Base-by-base conservation (phyloP, 305 asterid species). In the Solanum aculeatissimum region DNA sequence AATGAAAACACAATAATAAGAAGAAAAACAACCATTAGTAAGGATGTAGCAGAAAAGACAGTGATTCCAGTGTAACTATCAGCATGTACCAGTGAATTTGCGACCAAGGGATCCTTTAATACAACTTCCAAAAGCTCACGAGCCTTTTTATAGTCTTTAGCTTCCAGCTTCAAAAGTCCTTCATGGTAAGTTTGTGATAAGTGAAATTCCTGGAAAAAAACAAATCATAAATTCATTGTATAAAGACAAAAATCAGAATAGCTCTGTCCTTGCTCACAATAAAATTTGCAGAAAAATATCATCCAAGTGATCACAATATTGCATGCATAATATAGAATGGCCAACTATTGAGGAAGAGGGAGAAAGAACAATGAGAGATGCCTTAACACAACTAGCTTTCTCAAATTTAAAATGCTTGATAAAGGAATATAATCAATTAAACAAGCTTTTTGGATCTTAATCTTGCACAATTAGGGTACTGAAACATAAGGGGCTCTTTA, bases 181-280 rank as follows among this genome's bases (percentile, higher is more conserved):
- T 97, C 98, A 49, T 93, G 98, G 92, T 97, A 97, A 79, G 92
- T 86, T 89, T 97, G 98, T 75, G 99, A 93, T 60, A 97, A 91
- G 89, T 92, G 98, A 88, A 92, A 94, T 87, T 97, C 99, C 99
- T 97, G 92, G 63, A 86, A 86, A 86, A 81, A 55, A 40, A 45
- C 75, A 19, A 83, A 84, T 85, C 58, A 80, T 19, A 55, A 83
- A 49, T 72, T 40, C 45, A 29, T 71, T 47, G 14, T 12, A 18
- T 27, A 58, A 65, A 83, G 29, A 69, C 3, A 62, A 19, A 42
- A 80, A 66, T 29, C 5, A 38, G 72, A 63, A 12, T 47, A 83
- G 40, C 25, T 15, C 53, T 5, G 1, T 68, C 27, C 53, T 82
- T 51, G 7, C 80, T 65, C 65, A 40, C 35, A 25, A 18, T 47